These are phyloP conservation scores for Monosporascus sp. DNA, from an alignment of 2,329 filamentous ascomycete species.

Conservation along the genomic window DNA sequence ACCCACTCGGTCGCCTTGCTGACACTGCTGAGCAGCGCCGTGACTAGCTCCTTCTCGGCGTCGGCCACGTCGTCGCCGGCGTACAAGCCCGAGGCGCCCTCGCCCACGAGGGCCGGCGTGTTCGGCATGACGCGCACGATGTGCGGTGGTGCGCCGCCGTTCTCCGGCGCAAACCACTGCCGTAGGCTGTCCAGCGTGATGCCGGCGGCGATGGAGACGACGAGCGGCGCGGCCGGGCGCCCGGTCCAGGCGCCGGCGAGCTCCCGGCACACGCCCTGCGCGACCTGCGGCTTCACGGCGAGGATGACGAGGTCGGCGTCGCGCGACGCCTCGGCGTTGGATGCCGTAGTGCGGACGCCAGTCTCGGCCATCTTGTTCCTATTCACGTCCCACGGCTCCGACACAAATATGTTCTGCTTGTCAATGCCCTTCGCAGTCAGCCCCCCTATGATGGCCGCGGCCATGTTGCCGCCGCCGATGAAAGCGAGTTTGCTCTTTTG, in stretches of 20 bases:
- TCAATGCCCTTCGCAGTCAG: constrained; percentile 38
- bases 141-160: constrained; percentile 33
- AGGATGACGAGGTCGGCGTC: constrained; percentile 43
- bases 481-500: constrained; percentile 25
- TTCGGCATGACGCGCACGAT: constrained; percentile 50
- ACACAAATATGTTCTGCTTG: constrained; percentile 40
- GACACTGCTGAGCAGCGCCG: constrained; percentile 38
- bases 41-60: constrained; percentile 36
- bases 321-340: constrained; percentile 38
- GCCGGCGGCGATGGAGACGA: constrained; percentile 45
- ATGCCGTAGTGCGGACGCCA: constrained; percentile 41
- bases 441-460: constrained; percentile 45
- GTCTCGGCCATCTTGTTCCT: constrained; percentile 41
- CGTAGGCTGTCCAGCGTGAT: constrained; percentile 40
- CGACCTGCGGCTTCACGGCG: constrained; percentile 47
- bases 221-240: constrained; percentile 32
- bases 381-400: constrained; percentile 49
- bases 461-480: constrained; percentile 45
- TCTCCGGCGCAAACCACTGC: constrained; percentile 33
- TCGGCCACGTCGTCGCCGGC: constrained; percentile 37
- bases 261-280: constrained; percentile 41
- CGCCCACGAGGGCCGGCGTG: constrained; percentile 44
- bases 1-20: constrained; percentile 47
- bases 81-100: constrained; percentile 44
- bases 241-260: constrained; percentile 34